Evolutionary conservation across 1,139 yeast species (phyloP), one percentile per base, ranked within the genome.

Genomic region (Keqinozyma sinolaborantium): DNA sequence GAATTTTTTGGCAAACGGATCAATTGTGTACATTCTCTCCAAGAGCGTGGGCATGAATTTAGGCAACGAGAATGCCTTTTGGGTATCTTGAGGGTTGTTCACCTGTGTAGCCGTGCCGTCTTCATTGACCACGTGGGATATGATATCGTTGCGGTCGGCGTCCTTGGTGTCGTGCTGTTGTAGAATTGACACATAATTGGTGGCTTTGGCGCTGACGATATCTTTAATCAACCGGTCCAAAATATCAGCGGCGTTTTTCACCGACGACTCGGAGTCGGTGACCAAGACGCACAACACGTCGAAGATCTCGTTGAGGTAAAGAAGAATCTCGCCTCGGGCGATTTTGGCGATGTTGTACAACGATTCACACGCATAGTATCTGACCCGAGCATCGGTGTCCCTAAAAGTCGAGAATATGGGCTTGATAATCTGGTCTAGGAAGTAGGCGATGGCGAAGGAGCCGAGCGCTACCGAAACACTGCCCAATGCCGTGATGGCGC

Each of bases 281-380:
- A 95, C 92, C 38, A 92, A 73, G 32, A 82, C 82, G 54, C 97
- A 88, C 35, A 92, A 68, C 14, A 90, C 94, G 51, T 94, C 98
- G 54, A 94, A 94, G 2, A 90, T 82, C 57, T 92, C 97, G 56
- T 92, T 94, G 64, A 92, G 92, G 56, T 87, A 92, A 10, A 84
- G 65, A 41, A 94, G 63, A 15, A 92, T 85, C 56, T 94, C 98
- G 13, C 98, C 98, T 46, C 95, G 78, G 4, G 98, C 95, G 14
- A 92, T 95, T 55, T 94, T 94, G 32, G 98, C 95, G 30, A 94
- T 90, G 58, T 94, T 94, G 59, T 94, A 94, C 42, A 94, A 70
- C 26, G 95, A 84, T 53, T 94, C 99, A 61, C 98, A 92, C 0
- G 98, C 97, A 56, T 90, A 94, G 50, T 94, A 94, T 32, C 99